Percentiles rank a stretch among this genome's conserved stretches.
Evolutionary conservation across 2,329 filamentous ascomycete species (phyloP).

Genomic region (Microcyclospora tardicrescens): DNA sequence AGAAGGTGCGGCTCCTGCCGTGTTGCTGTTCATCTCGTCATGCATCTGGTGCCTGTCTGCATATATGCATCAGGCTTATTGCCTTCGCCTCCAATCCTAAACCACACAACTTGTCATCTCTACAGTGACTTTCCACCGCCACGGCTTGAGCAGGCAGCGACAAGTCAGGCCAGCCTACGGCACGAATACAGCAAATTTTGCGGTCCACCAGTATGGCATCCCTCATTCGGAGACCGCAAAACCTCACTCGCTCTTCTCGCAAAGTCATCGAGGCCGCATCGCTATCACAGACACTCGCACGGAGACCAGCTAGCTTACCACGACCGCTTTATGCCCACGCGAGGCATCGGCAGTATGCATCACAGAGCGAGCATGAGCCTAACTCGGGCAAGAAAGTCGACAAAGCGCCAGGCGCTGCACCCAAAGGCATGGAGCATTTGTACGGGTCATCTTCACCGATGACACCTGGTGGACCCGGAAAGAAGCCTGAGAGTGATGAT

Average conservation of each 20-base stretch:
- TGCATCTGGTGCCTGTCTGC: too few species aligned
- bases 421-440: slow-evolving; percentile 34
- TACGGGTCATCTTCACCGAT: slow-evolving; percentile 31
- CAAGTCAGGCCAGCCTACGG: too few species aligned
- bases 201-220: slow-evolving; percentile 17
- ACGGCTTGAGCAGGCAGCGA: too few species aligned
- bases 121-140: too few species aligned
- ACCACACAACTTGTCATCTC: too few species aligned
- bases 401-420: slow-evolving; percentile 22
- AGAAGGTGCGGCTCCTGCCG: too few species aligned
- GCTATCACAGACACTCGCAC: slow-evolving; percentile 22
- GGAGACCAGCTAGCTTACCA: slow-evolving; percentile 27
- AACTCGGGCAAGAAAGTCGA: slow-evolving; percentile 20
- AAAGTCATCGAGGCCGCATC: slow-evolving; percentile 21
- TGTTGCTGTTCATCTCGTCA: too few species aligned
- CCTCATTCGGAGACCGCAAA: slow-evolving; percentile 23
- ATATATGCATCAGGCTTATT: too few species aligned
- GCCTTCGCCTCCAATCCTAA: too few species aligned
- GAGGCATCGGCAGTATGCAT: slow-evolving; percentile 31
- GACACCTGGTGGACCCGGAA: slow-evolving; percentile 21
- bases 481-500: slow-evolving; percentile 27
- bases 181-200: too few species aligned
- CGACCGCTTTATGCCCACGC: slow-evolving; percentile 32
- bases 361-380: slow-evolving; percentile 31
- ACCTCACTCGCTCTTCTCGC: slow-evolving; percentile 21